Base-by-base conservation (phyloP, 2,329 filamentous ascomycete genomes). In the Fusarium secorum region DNA sequence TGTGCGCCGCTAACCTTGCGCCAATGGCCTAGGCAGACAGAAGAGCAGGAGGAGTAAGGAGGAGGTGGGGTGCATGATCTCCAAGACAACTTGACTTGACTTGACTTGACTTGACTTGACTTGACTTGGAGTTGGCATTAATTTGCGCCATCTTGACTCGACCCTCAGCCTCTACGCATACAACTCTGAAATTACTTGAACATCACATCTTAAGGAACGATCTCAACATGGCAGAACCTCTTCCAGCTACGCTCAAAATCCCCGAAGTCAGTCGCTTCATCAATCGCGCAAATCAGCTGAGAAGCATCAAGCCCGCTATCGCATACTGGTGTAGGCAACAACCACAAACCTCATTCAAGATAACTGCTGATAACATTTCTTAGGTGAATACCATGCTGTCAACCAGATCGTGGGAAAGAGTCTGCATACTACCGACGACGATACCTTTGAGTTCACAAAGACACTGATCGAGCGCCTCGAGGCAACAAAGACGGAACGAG, bases 381-480 rank as follows among this genome's bases (percentile, higher is more conserved):
- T 60, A 96, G 93, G 93, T 80, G 91, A 97, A 78, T 97, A 96
- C 81, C 96, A 93, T 86, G 93, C 96, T 30, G 92, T 97, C 49
- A 94, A 98, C 77, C 93, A 97, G 78, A 97, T 99, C 73, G 89
- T 99, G 18, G 86, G 88, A 56, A 93, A 91, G 78, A 87, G 90
- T 46, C 88, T 98, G 42, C 95, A 98, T 82, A 91, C 87, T 65
- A 83, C 86, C 73, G 92, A 96, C 79, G 87, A 92, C 71, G 94
- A 95, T 78, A 91, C 92, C 75, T 90, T 93, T 76, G 82, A 87
- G 70, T 99, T 94, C 81, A 97, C 95, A 2, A 93, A 90, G 53
- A 86, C 86, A 30, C 84, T 98, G 74, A 96, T 99, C 90, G 95
- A 98, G 81, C 94, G 92, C 82, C 86, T 99, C 73, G 96, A 99